phyloP scores from a whole-genome alignment of 768 basidiomycete species.

The Lactarius hengduanensis region DNA sequence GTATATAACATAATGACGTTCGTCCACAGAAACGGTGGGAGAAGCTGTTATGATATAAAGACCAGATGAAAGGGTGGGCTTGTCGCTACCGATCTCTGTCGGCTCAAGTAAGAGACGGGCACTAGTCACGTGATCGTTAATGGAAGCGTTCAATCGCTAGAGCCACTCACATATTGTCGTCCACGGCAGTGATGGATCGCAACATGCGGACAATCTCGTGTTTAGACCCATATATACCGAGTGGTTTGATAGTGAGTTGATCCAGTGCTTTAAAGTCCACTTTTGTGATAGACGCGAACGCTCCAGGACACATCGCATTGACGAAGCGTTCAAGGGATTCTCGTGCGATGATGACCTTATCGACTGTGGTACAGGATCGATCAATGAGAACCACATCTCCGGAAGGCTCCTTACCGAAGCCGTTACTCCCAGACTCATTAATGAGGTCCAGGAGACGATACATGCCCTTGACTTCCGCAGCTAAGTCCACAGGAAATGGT shows the following conservation, averaged over 20 bases:
- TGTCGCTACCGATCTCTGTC: slow-evolving; percentile 24
- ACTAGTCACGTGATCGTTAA: slow-evolving; percentile 14
- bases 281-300: slow-evolving; percentile 44
- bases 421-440: slow-evolving; percentile 47
- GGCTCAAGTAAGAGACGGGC: slow-evolving; percentile 27
- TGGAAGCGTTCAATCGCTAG: not conserved
- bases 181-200: slow-evolving; percentile 36
- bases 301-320: slow-evolving; percentile 47
- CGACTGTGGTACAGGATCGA: slow-evolving; percentile 38
- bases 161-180: slow-evolving; percentile 41
- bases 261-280: slow-evolving; percentile 41
- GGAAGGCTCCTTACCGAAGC: slow-evolving; percentile 42
- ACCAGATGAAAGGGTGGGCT: slow-evolving; percentile 46
- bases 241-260: slow-evolving; percentile 43
- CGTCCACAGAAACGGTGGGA: slow-evolving; percentile 20
- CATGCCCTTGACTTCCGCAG: not conserved
- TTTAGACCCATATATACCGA: slow-evolving; percentile 58
- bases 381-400: not conserved
- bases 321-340: slow-evolving; percentile 47
- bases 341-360: slow-evolving; percentile 59
- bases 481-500: not conserved
- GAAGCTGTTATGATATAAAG: slow-evolving; percentile 43
- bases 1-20: slow-evolving; percentile 40
- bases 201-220: slow-evolving; percentile 48
- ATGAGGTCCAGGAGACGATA: slow-evolving; percentile 35